These are phyloP conservation scores for Blattamonas nauphoetae DNA, from an alignment of 78 protist genomes.

Conservation along the genomic window DNA sequence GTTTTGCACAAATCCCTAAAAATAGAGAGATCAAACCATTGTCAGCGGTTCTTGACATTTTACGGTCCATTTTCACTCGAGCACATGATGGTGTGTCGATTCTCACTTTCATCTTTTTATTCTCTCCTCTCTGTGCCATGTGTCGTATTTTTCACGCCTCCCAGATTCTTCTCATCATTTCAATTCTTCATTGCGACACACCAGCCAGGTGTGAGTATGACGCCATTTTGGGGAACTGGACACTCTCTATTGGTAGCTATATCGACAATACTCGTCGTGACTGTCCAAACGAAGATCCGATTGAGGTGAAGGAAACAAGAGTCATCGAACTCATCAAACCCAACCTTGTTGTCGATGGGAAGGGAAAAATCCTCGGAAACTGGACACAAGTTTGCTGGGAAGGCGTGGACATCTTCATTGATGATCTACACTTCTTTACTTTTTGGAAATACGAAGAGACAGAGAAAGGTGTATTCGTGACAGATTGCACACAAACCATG, in stretches of 20 bases:
- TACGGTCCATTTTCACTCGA: too few relatives aligned
- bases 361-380: neutral
- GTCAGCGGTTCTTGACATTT: too few relatives aligned
- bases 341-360: neutral
- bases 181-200: too few relatives aligned
- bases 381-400: neutral
- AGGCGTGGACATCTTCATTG: neutral
- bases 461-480: neutral
- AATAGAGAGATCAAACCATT: too few relatives aligned
- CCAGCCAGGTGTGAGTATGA: neutral
- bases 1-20: too few relatives aligned
- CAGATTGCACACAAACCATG: neutral
- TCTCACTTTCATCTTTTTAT: too few relatives aligned
- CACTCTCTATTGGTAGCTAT: neutral
- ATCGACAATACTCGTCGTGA: neutral
- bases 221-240: neutral
- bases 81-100: too few relatives aligned
- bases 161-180: too few relatives aligned
- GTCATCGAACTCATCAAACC: neutral
- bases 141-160: too few relatives aligned
- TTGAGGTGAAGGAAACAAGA: neutral
- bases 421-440: neutral
- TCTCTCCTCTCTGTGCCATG: too few relatives aligned
- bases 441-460: neutral
- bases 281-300: neutral